These are phyloP conservation scores for Phanerochaete sordida DNA, from an alignment of 768 basidiomycete genomes.

Conservation along the genomic window DNA sequence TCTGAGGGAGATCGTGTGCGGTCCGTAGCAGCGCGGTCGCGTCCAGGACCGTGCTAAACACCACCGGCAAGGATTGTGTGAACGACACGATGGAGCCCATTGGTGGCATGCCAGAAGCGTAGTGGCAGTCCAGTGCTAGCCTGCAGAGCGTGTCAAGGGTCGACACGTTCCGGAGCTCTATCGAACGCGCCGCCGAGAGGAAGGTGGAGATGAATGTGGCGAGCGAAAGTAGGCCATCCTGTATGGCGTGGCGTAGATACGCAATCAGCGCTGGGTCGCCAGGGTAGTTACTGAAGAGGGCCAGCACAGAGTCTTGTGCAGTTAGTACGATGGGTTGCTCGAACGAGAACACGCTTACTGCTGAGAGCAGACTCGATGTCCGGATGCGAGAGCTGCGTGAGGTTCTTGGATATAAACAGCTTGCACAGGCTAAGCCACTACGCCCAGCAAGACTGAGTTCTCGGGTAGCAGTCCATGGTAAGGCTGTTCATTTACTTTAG, in stretches of 20 bases:
- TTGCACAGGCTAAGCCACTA: conserved; percentile 73
- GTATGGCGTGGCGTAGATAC: conserved; percentile 61
- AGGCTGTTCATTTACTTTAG: conserved; percentile 42
- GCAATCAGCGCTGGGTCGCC: conserved; percentile 65
- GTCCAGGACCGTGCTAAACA: conserved; percentile 57
- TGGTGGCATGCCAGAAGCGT: conserved; percentile 49
- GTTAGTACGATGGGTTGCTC: background rate
- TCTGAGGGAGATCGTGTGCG: conserved; percentile 46
- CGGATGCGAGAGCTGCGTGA: conserved; percentile 34
- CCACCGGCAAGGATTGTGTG: conserved; percentile 42
- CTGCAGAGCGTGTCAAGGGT: conserved; percentile 72
- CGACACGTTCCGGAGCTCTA: conserved; percentile 57
- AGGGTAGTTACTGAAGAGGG: conserved; percentile 63
- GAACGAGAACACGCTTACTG: conserved; percentile 38
- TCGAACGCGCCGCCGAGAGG: conserved; percentile 61
- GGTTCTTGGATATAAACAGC: conserved; percentile 53
- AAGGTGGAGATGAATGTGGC: conserved; percentile 62
- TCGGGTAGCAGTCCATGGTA: background rate
- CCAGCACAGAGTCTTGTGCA: conserved; percentile 60
- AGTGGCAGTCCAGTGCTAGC: conserved; percentile 60
- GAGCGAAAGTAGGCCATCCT: conserved; percentile 52
- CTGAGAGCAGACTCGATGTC: conserved; percentile 55
- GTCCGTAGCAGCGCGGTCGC: conserved; percentile 56
- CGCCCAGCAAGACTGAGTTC: background rate
- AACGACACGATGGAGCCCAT: conserved; percentile 54